Percentiles rank a stretch among this genome's conserved stretches.
Conservation (phyloP, 2,329 filamentous ascomycete species). For the Aspergillus floridensis region DNA sequence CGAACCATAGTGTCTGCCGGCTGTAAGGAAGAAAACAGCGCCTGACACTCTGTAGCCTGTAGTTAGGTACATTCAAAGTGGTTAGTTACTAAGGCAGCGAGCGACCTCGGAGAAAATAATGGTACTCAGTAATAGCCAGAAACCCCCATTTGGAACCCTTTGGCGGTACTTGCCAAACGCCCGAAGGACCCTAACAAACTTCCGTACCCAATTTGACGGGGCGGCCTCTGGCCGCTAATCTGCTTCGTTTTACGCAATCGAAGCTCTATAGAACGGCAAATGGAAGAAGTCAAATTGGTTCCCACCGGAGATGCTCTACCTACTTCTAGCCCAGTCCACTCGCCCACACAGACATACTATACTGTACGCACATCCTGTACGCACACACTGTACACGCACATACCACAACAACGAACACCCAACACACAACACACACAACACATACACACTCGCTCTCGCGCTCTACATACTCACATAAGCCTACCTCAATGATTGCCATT, state of each 20-base stretch:
- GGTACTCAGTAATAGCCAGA: not conserved
- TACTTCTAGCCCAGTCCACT: not conserved
- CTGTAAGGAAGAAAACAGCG: not conserved
- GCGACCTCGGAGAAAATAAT: too few species aligned
- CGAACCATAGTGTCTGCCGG: not conserved
- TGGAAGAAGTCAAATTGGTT: slow-evolving; percentile 26
- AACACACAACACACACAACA: too few species aligned
- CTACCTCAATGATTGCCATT: too few species aligned
- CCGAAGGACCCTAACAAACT: slow-evolving; percentile 6
- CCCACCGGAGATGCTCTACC: slow-evolving; percentile 9
- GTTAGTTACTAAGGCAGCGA: not conserved
- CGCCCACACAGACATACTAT: not conserved
- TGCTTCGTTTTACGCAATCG: slow-evolving; percentile 20
- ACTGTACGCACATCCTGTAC: too few species aligned
- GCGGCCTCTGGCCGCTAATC: slow-evolving; percentile 14
- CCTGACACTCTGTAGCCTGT: not conserved
- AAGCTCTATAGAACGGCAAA: slow-evolving; percentile 24
- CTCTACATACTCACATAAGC: too few species aligned
- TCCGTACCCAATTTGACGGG: slow-evolving; percentile 18
- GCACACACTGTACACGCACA: too few species aligned
- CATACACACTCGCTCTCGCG: too few species aligned
- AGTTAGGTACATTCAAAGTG: not conserved
- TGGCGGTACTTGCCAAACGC: not conserved
- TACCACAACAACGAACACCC: too few species aligned
- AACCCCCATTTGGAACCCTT: not conserved